A percentile compares a stretch with the other conserved stretches of the same genome.
phyloP scores from a whole-genome alignment of 1,284 basidiomycete species.

The Moesziomyces parantarcticus region DNA sequence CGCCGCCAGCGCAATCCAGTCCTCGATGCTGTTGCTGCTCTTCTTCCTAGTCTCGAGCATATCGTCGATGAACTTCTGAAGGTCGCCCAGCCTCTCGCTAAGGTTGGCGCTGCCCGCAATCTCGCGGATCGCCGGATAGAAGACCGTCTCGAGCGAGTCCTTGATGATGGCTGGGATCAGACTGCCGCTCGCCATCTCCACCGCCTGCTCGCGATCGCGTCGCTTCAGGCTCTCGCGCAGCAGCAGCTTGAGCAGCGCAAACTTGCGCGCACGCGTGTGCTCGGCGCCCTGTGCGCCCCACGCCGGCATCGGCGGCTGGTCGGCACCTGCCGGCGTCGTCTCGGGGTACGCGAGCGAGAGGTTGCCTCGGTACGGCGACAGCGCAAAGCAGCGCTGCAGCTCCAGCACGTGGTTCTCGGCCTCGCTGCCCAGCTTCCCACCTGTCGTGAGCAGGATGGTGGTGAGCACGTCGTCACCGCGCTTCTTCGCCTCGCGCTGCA shows the following conservation, averaged over 20 bases:
- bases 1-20: slow-evolving; percentile 62
- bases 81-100: slow-evolving; percentile 58
- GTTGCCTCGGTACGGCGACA: slow-evolving; percentile 59
- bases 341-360: slow-evolving; percentile 59
- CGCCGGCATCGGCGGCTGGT: slow-evolving; percentile 34
- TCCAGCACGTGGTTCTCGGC: slow-evolving; percentile 54
- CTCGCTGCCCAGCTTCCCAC: slow-evolving; percentile 39
- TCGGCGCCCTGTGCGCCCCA: slow-evolving; percentile 54
- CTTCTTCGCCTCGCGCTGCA: slow-evolving; percentile 46
- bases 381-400: slow-evolving; percentile 59
- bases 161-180: slow-evolving; percentile 62
- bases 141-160: slow-evolving; percentile 60
- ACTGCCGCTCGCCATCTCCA: slow-evolving; percentile 57
- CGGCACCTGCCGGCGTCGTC: slow-evolving; percentile 48
- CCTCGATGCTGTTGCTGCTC: slow-evolving; percentile 49
- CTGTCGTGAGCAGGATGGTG: slow-evolving; percentile 56
- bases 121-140: slow-evolving; percentile 56
- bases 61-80: slow-evolving; percentile 64
- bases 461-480: slow-evolving; percentile 64
- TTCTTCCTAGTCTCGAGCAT: slow-evolving; percentile 56
- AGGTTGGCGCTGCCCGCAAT: slow-evolving; percentile 56
- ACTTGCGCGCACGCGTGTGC: slow-evolving; percentile 58
- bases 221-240: slow-evolving; percentile 60
- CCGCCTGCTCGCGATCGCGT: slow-evolving; percentile 61
- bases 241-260: slow-evolving; percentile 62